phyloP scores from a whole-genome alignment of 2,329 filamentous ascomycete genomes.

The Fusarium sp. region DNA sequence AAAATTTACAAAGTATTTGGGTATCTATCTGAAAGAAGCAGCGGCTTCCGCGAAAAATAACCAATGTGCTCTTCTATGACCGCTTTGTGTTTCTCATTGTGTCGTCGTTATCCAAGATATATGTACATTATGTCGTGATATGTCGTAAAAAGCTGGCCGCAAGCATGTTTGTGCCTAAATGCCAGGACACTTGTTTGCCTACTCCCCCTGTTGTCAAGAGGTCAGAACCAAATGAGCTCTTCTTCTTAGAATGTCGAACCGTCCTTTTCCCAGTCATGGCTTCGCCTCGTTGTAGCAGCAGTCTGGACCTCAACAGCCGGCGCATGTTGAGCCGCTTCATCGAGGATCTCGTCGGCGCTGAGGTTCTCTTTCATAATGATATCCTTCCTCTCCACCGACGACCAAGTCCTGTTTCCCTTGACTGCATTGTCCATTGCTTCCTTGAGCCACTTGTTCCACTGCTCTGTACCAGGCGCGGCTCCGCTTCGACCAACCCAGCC shows the following conservation, averaged over 20 bases:
- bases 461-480: constrained; percentile 65
- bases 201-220: neutral
- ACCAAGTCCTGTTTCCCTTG: constrained; percentile 56
- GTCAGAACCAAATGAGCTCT: neutral
- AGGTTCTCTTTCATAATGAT: constrained; percentile 59
- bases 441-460: constrained; percentile 69
- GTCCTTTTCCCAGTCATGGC: constrained; percentile 44
- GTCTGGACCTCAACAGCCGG: constrained; percentile 49
- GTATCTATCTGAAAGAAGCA: constrained; percentile 3
- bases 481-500: constrained; percentile 68
- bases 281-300: constrained; percentile 18
- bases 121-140: neutral
- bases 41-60: neutral
- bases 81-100: neutral
- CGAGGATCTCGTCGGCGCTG: constrained; percentile 33
- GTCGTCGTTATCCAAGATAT: neutral
- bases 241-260: constrained; percentile 42
- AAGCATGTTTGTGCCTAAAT: no score
- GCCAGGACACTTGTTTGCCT: neutral
- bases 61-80: neutral
- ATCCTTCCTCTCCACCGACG: constrained; percentile 65
- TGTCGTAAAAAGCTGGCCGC: neutral
- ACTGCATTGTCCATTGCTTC: constrained; percentile 62
- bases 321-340: constrained; percentile 51
- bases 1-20: neutral